Percentiles rank a stretch among this genome's conserved stretches.
Evolutionary conservation across 345 rosid genomes (phyloP).

Genomic region (Atalantia buxifolia): DNA sequence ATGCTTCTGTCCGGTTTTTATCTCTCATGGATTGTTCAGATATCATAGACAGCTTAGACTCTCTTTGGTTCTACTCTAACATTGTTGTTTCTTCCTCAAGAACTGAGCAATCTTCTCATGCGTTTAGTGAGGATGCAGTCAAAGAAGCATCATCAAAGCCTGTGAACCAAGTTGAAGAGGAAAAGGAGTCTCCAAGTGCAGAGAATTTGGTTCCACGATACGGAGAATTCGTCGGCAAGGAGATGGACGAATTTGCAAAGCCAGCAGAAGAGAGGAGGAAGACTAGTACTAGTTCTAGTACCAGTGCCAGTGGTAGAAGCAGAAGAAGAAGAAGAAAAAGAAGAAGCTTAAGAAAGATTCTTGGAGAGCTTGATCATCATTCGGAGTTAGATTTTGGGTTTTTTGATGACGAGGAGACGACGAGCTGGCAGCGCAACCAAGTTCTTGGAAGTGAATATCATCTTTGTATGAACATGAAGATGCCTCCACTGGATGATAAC

Average conservation of each 20-base stretch:
- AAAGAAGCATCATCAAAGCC: constrained; percentile 15
- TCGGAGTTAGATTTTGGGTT: constrained; percentile 15
- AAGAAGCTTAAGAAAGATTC: constrained; percentile 12
- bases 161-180: constrained; percentile 1
- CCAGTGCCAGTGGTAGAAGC: neutral
- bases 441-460: neutral
- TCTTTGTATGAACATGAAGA: constrained; percentile 13
- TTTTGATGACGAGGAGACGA: neutral
- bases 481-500: constrained; percentile 51
- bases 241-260: constrained; percentile 9
- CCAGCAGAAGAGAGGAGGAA: constrained; percentile 14
- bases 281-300: neutral
- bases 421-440: neutral
- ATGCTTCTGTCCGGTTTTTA: neutral
- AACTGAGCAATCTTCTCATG: neutral
- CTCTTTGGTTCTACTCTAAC: constrained; percentile 53
- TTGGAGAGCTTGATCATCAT: constrained; percentile 30
- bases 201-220: constrained; percentile 11
- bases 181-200: neutral
- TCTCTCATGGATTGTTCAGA: constrained; percentile 30
- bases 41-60: constrained; percentile 35
- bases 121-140: neutral
- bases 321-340: constrained; percentile 18
- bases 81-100: constrained; percentile 19
- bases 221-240: constrained; percentile 18